Evolutionary conservation across 225 moss, liverwort and hornwort genomes (phyloP).

Genomic region (Neckera pumila): DNA sequence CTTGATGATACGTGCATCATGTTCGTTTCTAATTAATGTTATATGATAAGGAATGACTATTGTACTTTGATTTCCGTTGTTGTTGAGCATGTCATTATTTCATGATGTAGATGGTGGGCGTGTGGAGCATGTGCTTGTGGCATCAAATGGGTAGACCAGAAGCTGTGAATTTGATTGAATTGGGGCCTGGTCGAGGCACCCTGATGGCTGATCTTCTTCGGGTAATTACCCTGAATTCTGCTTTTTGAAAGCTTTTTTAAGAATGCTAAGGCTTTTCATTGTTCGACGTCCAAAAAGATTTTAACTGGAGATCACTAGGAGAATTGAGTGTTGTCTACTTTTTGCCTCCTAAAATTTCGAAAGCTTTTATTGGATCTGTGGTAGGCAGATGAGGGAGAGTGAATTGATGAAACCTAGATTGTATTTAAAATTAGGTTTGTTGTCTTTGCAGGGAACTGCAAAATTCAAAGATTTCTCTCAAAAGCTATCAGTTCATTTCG

Average conservation of each 20-base stretch:
- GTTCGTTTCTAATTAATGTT: not conserved
- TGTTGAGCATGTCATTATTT: not conserved
- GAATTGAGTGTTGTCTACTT: not conserved
- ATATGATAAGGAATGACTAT: not conserved
- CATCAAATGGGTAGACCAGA: conserved; percentile 81
- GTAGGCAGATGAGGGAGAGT: not conserved
- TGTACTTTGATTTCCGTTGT: not conserved
- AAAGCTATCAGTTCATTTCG: conserved; percentile 62
- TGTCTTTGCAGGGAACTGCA: conserved; percentile 50
- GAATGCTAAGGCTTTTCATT: not conserved
- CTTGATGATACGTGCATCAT: not conserved
- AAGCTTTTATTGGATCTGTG: not conserved
- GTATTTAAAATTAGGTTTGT: not conserved
- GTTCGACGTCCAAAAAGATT: not conserved
- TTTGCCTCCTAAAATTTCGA: not conserved
- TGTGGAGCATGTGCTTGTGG: conserved; percentile 95
- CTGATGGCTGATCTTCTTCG: conserved; percentile 90
- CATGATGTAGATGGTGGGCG: conserved; percentile 62
- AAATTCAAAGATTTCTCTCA: conserved; percentile 68
- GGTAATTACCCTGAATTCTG: conserved; percentile 9
- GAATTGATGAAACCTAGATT: not conserved
- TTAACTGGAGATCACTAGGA: not conserved
- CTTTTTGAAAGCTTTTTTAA: not conserved
- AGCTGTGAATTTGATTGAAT: conserved; percentile 58
- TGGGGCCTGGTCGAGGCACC: conserved; percentile 92